These are phyloP conservation scores for Lecanicillium sp. DNA, from an alignment of 2,329 filamentous ascomycete genomes.

Conservation along the genomic window DNA sequence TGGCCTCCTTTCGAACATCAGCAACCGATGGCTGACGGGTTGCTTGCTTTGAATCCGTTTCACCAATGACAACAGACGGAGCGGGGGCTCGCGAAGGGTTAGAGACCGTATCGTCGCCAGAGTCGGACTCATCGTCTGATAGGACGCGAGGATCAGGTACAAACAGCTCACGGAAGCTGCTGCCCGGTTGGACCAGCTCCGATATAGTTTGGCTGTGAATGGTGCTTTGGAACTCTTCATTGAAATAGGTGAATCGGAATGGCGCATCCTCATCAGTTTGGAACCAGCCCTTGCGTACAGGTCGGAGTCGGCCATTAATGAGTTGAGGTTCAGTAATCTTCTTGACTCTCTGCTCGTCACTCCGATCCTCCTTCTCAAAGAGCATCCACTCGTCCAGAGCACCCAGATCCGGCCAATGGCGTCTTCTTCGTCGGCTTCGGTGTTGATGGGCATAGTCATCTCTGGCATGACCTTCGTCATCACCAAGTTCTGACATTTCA, in stretches of 20 bases:
- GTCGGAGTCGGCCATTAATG: slow-evolving; percentile 79
- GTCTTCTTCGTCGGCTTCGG: slow-evolving; percentile 48
- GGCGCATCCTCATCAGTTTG: slow-evolving; percentile 81
- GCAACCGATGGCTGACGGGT: slow-evolving; percentile 38
- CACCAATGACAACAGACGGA: slow-evolving; percentile 14
- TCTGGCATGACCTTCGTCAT: slow-evolving; percentile 57
- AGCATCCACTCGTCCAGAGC: slow-evolving; percentile 83
- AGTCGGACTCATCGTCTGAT: slow-evolving; percentile 64
- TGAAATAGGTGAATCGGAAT: slow-evolving; percentile 97
- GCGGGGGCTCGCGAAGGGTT: slow-evolving; percentile 15
- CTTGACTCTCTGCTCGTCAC: slow-evolving; percentile 74
- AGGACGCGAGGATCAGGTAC: slow-evolving; percentile 75
- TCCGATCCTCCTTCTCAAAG: slow-evolving; percentile 77
- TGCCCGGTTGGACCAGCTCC: slow-evolving; percentile 78
- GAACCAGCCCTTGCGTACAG: slow-evolving; percentile 74
- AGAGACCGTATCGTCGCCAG: slow-evolving; percentile 34
- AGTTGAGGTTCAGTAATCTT: slow-evolving; percentile 91
- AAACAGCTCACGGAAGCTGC: slow-evolving; percentile 80
- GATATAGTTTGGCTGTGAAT: slow-evolving; percentile 95
- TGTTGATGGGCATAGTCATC: slow-evolving; percentile 26
- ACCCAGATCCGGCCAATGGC: slow-evolving; percentile 78
- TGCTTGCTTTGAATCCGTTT: slow-evolving; percentile 33
- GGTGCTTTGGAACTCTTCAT: slow-evolving; percentile 90
- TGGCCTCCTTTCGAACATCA: slow-evolving; percentile 18
- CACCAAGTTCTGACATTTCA: slow-evolving; percentile 65